A percentile compares a stretch with the other conserved stretches of the same genome.
Conservation (phyloP, 2,329 filamentous ascomycete species). For the Xylaria digitata region DNA sequence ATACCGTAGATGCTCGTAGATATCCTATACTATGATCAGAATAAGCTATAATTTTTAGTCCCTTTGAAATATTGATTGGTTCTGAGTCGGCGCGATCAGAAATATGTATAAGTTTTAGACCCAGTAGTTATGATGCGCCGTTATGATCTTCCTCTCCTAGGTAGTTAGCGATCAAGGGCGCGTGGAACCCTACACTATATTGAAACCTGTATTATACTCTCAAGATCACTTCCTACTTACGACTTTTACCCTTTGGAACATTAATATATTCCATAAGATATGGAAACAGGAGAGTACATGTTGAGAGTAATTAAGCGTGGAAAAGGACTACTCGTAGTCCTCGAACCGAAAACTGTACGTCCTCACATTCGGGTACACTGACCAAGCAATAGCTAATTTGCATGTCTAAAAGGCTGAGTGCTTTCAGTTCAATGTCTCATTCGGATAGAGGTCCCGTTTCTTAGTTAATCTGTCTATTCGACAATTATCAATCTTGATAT, state of each 20-base stretch:
- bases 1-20: background rate
- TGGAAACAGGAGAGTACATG: no score
- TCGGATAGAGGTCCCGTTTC: background rate
- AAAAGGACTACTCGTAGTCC: background rate
- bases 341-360: background rate
- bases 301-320: background rate
- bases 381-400: background rate
- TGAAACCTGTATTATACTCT: background rate
- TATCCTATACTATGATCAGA: background rate
- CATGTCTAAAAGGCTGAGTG: background rate
- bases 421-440: background rate
- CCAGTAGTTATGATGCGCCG: background rate
- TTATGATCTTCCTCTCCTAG: background rate
- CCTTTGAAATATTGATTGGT: no score
- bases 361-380: background rate
- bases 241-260: no score
- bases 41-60: background rate
- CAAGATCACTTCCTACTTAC: background rate
- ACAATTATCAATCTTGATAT: constrained; percentile 17
- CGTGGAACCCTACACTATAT: no score
- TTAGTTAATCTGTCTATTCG: background rate
- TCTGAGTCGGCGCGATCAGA: no score
- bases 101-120: background rate
- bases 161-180: background rate
- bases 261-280: background rate